These are phyloP conservation scores for Trypethelium eluteriae DNA, from an alignment of 495 filamentous ascomycete species.

Conservation along the genomic window DNA sequence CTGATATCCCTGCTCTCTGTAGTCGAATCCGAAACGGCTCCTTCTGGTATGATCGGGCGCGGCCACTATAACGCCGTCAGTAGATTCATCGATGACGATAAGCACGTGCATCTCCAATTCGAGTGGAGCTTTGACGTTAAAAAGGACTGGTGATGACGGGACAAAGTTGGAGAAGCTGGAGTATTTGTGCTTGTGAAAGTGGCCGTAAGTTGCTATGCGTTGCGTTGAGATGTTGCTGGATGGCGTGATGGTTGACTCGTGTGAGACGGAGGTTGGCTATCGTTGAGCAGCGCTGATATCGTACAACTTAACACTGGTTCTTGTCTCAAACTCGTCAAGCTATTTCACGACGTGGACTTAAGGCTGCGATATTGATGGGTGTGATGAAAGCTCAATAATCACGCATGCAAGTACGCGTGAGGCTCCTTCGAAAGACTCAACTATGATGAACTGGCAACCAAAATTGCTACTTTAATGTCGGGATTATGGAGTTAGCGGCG, in stretches of 20 bases:
- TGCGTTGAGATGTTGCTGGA: background rate
- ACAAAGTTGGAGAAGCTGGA: background rate
- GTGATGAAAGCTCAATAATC: background rate
- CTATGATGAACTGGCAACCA: background rate
- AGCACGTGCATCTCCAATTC: slow-evolving; percentile 75
- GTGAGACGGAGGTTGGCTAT: too few species aligned
- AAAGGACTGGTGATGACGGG: slow-evolving; percentile 67
- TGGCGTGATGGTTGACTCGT: too few species aligned
- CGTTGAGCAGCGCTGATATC: too few species aligned
- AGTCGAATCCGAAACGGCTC: slow-evolving; percentile 88
- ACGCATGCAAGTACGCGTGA: background rate
- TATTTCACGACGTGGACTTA: too few species aligned
- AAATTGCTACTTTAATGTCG: background rate
- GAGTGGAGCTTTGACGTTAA: slow-evolving; percentile 90
- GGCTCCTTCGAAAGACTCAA: too few species aligned
- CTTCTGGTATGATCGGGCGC: slow-evolving; percentile 76
- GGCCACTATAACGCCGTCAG: slow-evolving; percentile 79
- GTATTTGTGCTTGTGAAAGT: background rate
- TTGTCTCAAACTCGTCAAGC: too few species aligned
- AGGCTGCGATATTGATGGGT: too few species aligned
- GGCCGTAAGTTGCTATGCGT: background rate
- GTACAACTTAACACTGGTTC: too few species aligned
- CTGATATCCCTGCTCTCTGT: slow-evolving; percentile 3
- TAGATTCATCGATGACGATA: slow-evolving; percentile 88
- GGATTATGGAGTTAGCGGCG: too few species aligned